Evolutionary conservation across 352 stramenopile species (phyloP).

Genomic region (Pythium angustatum): DNA sequence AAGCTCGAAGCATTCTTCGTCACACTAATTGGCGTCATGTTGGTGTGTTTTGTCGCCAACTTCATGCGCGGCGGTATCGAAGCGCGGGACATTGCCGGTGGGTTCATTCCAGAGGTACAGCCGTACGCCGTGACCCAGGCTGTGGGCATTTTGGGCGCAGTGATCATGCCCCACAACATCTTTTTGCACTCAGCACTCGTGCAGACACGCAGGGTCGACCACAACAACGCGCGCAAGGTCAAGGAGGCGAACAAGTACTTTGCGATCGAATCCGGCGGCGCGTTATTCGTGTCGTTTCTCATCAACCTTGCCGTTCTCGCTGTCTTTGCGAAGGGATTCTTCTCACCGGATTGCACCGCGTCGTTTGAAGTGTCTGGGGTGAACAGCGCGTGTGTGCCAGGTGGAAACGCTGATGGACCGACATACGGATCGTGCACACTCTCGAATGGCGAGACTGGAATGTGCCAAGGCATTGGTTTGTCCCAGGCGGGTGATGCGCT

Average conservation of each 20-base stretch:
- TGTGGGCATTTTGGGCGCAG: constrained; percentile 92
- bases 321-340: constrained; percentile 95
- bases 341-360: constrained; percentile 63
- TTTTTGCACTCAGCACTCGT: constrained; percentile 94
- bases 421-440: constrained; percentile 60
- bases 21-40: constrained; percentile 92
- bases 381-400: constrained; percentile 76
- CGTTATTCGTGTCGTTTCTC: constrained; percentile 93
- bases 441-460: constrained; percentile 52
- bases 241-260: constrained; percentile 93
- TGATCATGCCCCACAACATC: constrained; percentile 98
- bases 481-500: constrained; percentile 83
- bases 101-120: constrained; percentile 80
- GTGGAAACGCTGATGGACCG: constrained; percentile 41
- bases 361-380: constrained; percentile 52
- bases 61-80: constrained; percentile 84
- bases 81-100: constrained; percentile 58
- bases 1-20: constrained; percentile 94
- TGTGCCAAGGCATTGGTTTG: constrained; percentile 89
- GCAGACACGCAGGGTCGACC: constrained; percentile 64
- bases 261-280: constrained; percentile 89
- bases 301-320: constrained; percentile 94
- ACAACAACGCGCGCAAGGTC: constrained; percentile 59
- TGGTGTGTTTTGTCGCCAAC: constrained; percentile 92
- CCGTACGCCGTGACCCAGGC: constrained; percentile 79